Evolutionary conservation across 2,329 filamentous ascomycete genomes (phyloP), one percentile per base, ranked within the genome.

Genomic region (Grosmannia clavigera): DNA sequence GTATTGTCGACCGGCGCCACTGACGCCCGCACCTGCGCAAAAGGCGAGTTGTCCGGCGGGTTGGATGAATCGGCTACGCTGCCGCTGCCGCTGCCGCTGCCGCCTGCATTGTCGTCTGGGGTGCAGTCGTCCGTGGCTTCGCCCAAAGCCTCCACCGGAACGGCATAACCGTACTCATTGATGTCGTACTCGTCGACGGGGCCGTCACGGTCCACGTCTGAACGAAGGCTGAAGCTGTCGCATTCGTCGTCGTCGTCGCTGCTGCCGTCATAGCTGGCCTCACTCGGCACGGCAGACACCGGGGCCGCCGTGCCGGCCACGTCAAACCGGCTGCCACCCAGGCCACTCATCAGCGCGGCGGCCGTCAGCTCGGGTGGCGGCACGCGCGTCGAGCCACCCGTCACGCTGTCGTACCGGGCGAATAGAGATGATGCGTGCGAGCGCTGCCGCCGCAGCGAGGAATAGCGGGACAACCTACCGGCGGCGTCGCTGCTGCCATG

Each of bases 11-110:
- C 85, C 4, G 88, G 84, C 14, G 87, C 79, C 9, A 94, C 89
- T 0, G 88, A 90, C 53, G 89, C 89, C 61, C 89, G 83, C 46
- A 94, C 90, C 69, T 90, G 86, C 54, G 89, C 78, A 69, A 92
- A 90, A 12, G 85, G 85, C 0, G 87, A 90, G 71, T 90, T 85
- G 68, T 89, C 86, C 19, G 79, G 75, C 14, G 81, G 80, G 68
- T 88, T 86, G 19, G 79, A 75, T 16, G 81, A 79, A 52, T 51
- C 40, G 3, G 12, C 4, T 19, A 25, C 11, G 33, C 33, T 16
- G 31, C 33, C 9, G 22, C 7, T 5, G 31, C 33, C 22, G 31
- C 33, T 7, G 22, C 6, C 6, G 31, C 7, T 27, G 43, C 27
- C 50, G 22, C 19, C 60, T 5, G 50, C 40, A 0, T 50, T 27